Evolutionary conservation across 2,329 filamentous ascomycete species (phyloP), one percentile per base, ranked within the genome.

Genomic region (Mycosphaerella arachidis): DNA sequence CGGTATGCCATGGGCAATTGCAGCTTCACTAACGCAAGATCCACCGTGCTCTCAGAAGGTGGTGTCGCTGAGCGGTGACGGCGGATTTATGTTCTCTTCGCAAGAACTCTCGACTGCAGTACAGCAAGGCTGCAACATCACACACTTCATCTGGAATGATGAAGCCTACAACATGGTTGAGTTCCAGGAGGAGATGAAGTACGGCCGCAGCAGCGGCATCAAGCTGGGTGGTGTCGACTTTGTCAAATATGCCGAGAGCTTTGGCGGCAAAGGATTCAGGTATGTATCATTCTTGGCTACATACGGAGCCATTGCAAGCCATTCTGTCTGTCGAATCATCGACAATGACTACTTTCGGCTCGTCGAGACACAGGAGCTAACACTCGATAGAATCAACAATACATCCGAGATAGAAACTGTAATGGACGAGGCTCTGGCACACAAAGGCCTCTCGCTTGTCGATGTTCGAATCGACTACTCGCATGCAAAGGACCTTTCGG

Each of bases 131-230:
- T 81, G 78, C 68, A 74, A 81, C 58, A 79, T 81, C 64, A 80
- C 79, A 18, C 79, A 81, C 64, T 80, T 81, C 61, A 73, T 81
- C 63, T 80, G 78, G 78, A 81, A 81, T 65, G 79, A 81, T 62
- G 76, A 76, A 48, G 74, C 74, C 31, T 81, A 77, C 68, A 81
- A 81, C 66, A 81, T 81, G 79, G 77, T 81, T 4, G 76, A 80
- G 69, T 81, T 81, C 66, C 79, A 81, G 63, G 79, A 81, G 68
- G 77, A 78, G 58, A 74, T 78, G 68, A 81, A 81, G 68, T 81
- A 81, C 65, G 78, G 78, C 3, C 72, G 79, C 29, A 75, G 71
- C 30, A 71, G 71, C 7, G 79, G 79, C 16, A 76, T 81, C 56
- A 73, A 75, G 40, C 69, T 81, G 2, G 72, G 79, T 0, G 79